phyloP scores from a whole-genome alignment of 345 rosid genomes.

The Gossypium rotundifolium region DNA sequence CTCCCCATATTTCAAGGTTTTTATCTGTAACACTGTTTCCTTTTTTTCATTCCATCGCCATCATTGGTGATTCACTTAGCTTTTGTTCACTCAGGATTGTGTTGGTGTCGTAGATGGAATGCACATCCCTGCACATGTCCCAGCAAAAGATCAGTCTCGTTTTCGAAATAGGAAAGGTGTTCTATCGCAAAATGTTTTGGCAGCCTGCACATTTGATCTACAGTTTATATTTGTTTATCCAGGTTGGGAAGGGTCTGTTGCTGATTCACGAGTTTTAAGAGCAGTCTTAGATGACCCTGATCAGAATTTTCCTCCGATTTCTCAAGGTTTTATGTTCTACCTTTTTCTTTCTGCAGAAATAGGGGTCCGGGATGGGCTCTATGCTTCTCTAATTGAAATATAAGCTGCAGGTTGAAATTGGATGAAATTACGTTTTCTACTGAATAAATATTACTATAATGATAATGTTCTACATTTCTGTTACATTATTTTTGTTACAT shows the following conservation, averaged over 20 bases:
- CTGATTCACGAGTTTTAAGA: constrained; percentile 64
- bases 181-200: constrained; percentile 66
- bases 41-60: not conserved
- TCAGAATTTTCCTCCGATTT: constrained; percentile 73
- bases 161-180: constrained; percentile 62
- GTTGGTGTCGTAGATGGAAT: constrained; percentile 66
- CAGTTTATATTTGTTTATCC: constrained; percentile 71
- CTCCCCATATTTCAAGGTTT: constrained; percentile 70
- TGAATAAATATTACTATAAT: not conserved
- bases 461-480: not conserved
- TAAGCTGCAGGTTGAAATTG: not conserved
- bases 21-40: constrained; percentile 3
- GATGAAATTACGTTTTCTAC: not conserved
- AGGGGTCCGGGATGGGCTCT: not conserved
- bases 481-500: not conserved
- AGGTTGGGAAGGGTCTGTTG: constrained; percentile 83
- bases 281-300: constrained; percentile 70
- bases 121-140: constrained; percentile 71
- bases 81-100: constrained; percentile 51
- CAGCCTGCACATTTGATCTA: constrained; percentile 73
- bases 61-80: constrained; percentile 11
- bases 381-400: no score
- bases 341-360: not conserved
- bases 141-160: constrained; percentile 69
- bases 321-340: constrained; percentile 40